These are phyloP conservation scores for Salvia miltiorrhiza DNA, from an alignment of 257 asterid genomes.

Conservation along the genomic window DNA sequence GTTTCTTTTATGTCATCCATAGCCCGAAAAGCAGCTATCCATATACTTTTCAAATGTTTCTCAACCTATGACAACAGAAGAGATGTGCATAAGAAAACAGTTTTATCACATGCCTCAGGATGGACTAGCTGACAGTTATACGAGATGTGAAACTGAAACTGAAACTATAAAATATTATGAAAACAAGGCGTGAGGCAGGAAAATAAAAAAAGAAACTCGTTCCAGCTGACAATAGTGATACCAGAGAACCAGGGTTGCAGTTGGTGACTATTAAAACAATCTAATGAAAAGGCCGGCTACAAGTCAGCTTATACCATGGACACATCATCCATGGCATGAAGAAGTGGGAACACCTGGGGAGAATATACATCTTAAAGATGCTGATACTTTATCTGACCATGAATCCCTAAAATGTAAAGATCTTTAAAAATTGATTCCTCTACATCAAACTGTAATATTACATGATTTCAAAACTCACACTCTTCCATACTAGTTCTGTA, in stretches of 20 bases:
- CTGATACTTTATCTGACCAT: not conserved
- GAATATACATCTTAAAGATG: not conserved
- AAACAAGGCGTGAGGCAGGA: not conserved
- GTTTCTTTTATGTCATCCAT: conserved; percentile 99
- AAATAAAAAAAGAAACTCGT: not conserved
- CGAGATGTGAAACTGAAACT: conserved; percentile 17
- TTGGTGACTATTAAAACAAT: not conserved
- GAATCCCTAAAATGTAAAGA: not conserved
- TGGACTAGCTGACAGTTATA: conserved; percentile 10
- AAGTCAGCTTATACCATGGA: conserved; percentile 8
- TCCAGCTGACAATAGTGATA: conserved; percentile 1
- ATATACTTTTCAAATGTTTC: conserved; percentile 75
- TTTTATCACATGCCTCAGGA: not conserved
- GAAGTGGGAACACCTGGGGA: not conserved
- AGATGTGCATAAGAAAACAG: conserved; percentile 6
- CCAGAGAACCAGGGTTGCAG: not conserved
- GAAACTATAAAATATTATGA: conserved; percentile 11
- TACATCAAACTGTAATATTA: not conserved
- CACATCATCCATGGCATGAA: conserved; percentile 1
- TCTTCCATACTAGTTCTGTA: not conserved
- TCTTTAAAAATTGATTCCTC: not conserved
- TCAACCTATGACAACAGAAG: conserved; percentile 52
- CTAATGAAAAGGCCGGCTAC: not conserved
- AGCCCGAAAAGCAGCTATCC: conserved; percentile 94
- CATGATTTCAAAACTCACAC: not conserved